A percentile compares a stretch with the other conserved stretches of the same genome.
Evolutionary conservation across 73 alveolate genomes (phyloP).

Genomic region (Paramecium sonneborni): DNA sequence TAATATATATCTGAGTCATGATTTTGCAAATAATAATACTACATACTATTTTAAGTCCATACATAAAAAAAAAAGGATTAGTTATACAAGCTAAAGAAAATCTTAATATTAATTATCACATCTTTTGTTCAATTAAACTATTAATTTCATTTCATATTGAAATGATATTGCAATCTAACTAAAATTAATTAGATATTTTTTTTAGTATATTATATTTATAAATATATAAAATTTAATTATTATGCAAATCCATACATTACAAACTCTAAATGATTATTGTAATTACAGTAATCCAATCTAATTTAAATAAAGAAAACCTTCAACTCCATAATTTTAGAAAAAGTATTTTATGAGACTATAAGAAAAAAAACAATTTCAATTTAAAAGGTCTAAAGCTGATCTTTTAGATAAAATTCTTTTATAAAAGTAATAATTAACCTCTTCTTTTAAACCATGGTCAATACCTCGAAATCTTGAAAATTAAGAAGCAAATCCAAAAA

Average conservation of each 20-base stretch:
- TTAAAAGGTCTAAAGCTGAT: background rate
- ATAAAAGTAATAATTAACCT: background rate
- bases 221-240: background rate
- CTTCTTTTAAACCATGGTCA: constrained; percentile 30
- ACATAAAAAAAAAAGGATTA: background rate
- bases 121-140: no score
- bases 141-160: no score
- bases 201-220: background rate
- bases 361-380: background rate
- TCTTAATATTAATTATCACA: no score
- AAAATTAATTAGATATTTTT: background rate
- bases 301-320: background rate
- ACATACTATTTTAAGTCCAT: no score
- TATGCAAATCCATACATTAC: background rate
- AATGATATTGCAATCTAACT: no score
- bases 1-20: background rate
- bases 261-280: background rate
- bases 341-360: background rate
- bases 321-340: background rate
- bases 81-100: no score
- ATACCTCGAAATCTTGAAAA: background rate
- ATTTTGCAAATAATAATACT: no score
- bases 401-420: background rate
- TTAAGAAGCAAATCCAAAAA: background rate
- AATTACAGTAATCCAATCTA: background rate